These are phyloP conservation scores for Dictyostelium intermedium DNA, from an alignment of 78 protist genomes.

Conservation along the genomic window DNA sequence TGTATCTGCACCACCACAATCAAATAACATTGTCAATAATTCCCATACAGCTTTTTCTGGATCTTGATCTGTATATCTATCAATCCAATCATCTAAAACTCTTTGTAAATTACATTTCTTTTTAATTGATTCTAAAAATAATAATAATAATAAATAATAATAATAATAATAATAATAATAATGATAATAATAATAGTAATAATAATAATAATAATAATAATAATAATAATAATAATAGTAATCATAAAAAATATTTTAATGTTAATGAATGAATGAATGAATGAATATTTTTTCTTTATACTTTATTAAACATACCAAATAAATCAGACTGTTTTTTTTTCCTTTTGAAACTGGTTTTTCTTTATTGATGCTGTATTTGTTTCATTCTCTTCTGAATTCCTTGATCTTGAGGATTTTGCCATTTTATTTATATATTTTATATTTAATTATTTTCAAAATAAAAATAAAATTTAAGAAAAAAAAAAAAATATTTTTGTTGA, in stretches of 20 bases:
- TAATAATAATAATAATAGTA: no score
- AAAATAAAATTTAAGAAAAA: neutral
- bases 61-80: conserved; percentile 1
- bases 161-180: no score
- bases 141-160: no score
- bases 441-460: neutral
- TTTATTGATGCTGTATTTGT: neutral
- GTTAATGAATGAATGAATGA: no score
- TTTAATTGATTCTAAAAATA: neutral
- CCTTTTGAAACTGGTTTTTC: neutral
- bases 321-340: neutral
- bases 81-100: conserved; percentile 41
- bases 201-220: no score
- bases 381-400: neutral
- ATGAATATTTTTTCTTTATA: no score
- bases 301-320: neutral
- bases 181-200: no score
- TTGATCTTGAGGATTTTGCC: neutral
- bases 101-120: conserved; percentile 6
- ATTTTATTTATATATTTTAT: neutral
- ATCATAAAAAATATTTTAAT: no score
- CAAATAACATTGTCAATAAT: conserved; percentile 14
- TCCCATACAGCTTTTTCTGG: conserved; percentile 34
- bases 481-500: no score
- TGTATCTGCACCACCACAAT: conserved; percentile 34